Evolutionary conservation across 2,329 filamentous ascomycete species (phyloP).

Genomic region (Balansia obtecta): DNA sequence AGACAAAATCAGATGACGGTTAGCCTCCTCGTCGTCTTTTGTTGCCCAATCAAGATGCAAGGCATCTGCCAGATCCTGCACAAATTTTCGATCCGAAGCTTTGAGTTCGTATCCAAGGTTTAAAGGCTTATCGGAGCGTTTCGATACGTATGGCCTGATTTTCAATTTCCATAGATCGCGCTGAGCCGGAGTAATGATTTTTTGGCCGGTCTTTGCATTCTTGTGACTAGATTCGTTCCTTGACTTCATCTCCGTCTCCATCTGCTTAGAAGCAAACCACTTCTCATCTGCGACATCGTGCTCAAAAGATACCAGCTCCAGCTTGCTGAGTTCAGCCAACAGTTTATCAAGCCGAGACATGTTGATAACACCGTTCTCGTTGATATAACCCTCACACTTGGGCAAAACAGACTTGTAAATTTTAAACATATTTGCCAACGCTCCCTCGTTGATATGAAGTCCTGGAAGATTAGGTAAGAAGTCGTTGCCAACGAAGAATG

Average conservation of each 20-base stretch:
- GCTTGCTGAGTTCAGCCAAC: slow-evolving; percentile 72
- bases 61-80: slow-evolving; percentile 67
- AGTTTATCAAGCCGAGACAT: slow-evolving; percentile 65
- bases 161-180: slow-evolving; percentile 68
- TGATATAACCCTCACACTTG: slow-evolving; percentile 85
- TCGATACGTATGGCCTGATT: slow-evolving; percentile 72
- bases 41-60: slow-evolving; percentile 47
- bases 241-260: slow-evolving; percentile 48
- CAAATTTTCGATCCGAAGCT: slow-evolving; percentile 83
- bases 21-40: slow-evolving; percentile 42
- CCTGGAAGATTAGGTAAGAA: slow-evolving; percentile 95
- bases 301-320: slow-evolving; percentile 90
- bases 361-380: slow-evolving; percentile 88
- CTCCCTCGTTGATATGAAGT: slow-evolving; percentile 96
- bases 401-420: slow-evolving; percentile 88
- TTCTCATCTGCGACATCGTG: slow-evolving; percentile 75
- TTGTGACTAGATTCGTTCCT: slow-evolving; percentile 46
- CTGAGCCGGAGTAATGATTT: slow-evolving; percentile 68
- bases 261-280: slow-evolving; percentile 83
- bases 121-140: slow-evolving; percentile 50
- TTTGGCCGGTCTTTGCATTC: slow-evolving; percentile 40
- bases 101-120: slow-evolving; percentile 63
- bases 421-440: slow-evolving; percentile 91
- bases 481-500: slow-evolving; percentile 98
- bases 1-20: slow-evolving; percentile 37